Conservation (phyloP, 2,329 filamentous ascomycete species). For the Monosporascus sp. region DNA sequence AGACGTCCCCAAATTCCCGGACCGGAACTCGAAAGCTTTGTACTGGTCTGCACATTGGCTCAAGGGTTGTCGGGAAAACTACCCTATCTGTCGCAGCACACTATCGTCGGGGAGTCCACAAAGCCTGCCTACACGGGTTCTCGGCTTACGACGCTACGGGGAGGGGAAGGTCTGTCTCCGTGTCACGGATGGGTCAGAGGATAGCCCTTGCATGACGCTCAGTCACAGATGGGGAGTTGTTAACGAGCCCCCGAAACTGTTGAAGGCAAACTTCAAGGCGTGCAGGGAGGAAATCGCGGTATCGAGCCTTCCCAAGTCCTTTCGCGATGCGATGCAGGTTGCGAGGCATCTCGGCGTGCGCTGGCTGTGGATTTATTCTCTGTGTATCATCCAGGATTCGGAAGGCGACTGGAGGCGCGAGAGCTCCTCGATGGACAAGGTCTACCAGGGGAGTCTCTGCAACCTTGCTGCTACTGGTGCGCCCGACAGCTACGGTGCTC, state of each 20-base stretch:
- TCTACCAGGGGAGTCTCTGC: background rate
- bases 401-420: background rate
- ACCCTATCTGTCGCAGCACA: background rate
- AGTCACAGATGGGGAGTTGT: background rate
- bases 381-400: background rate
- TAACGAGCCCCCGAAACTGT: background rate
- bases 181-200: background rate
- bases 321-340: background rate
- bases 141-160: background rate
- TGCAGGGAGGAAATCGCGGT: background rate
- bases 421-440: background rate
- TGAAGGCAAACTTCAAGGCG: background rate
- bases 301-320: background rate
- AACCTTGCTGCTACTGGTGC: background rate
- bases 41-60: background rate
- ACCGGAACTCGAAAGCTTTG: background rate
- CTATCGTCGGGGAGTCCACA: background rate
- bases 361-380: slow-evolving; percentile 1
- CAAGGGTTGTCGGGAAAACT: background rate
- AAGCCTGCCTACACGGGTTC: background rate
- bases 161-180: background rate
- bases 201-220: background rate
- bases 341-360: background rate
- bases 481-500: background rate
- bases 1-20: background rate